Percentiles rank a stretch among this genome's conserved stretches.
phyloP scores from a whole-genome alignment of 1,284 basidiomycete species.

The Microbotryum violaceum region DNA sequence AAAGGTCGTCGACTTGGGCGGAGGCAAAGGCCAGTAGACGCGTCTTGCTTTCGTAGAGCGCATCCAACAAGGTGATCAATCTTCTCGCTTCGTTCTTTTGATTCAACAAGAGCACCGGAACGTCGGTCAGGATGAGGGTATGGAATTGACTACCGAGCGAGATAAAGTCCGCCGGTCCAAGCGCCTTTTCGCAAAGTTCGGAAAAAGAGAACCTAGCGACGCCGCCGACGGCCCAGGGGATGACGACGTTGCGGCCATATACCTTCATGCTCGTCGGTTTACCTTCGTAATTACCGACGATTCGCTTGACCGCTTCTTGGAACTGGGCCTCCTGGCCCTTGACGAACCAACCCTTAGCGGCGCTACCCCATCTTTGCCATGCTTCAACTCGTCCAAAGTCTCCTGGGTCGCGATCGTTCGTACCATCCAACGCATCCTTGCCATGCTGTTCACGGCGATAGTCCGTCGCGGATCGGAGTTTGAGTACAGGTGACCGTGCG shows the following conservation, averaged over 20 bases:
- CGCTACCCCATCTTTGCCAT: constrained; percentile 26
- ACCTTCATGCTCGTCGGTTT: constrained; percentile 39
- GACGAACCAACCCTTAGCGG: constrained; percentile 34
- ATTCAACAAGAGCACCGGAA: constrained; percentile 53
- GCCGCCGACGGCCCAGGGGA: constrained; percentile 47
- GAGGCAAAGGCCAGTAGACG: constrained; percentile 36
- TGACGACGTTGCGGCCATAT: constrained; percentile 49
- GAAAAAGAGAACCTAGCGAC: constrained; percentile 54
- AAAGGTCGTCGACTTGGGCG: constrained; percentile 46
- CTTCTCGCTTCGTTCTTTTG: constrained; percentile 62
- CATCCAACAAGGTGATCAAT: constrained; percentile 64
- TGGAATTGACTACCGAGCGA: constrained; percentile 48
- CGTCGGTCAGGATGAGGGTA: constrained; percentile 54
- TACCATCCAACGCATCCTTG: constrained; percentile 9
- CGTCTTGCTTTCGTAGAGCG: constrained; percentile 44
- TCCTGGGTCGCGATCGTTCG: constrained; percentile 2
- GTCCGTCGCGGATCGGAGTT: constrained; percentile 45
- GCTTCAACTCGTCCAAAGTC: constrained; percentile 22
- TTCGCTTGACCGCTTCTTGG: constrained; percentile 37
- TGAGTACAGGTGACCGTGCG: constrained; percentile 54
- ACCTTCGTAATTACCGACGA: constrained; percentile 27
- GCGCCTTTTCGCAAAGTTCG: constrained; percentile 56
- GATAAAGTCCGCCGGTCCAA: constrained; percentile 64
- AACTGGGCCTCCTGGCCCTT: constrained; percentile 35
- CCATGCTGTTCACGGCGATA: constrained; percentile 33